These are phyloP conservation scores for Diaporthe velutina DNA, from an alignment of 2,329 filamentous ascomycete species.

Conservation along the genomic window DNA sequence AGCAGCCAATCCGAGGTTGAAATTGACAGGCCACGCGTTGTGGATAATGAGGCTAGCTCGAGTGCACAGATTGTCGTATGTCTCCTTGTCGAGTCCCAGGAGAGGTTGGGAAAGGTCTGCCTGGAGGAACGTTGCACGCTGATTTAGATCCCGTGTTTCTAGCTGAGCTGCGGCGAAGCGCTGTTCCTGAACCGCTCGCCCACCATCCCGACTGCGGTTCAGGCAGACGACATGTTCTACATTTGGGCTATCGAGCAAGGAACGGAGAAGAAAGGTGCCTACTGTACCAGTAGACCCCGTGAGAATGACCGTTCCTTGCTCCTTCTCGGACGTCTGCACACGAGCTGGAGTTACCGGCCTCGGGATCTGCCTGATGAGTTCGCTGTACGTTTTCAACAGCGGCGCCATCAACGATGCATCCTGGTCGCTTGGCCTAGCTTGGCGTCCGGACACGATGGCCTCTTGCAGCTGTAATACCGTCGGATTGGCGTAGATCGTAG, in stretches of 20 bases:
- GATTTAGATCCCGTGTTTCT: background rate
- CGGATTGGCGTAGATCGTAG: background rate
- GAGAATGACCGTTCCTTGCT: background rate
- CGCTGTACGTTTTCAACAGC: background rate
- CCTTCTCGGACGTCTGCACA: background rate
- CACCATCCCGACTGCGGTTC: conserved; percentile 24
- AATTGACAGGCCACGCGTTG: conserved; percentile 1
- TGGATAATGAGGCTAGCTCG: background rate
- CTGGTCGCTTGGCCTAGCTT: background rate
- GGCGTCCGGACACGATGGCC: background rate
- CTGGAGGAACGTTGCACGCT: conserved; percentile 39
- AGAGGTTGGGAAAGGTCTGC: background rate
- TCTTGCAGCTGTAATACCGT: background rate
- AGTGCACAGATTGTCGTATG: background rate
- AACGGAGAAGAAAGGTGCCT: conserved; percentile 10
- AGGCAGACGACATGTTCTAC: conserved; percentile 1
- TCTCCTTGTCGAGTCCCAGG: background rate
- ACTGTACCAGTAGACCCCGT: conserved; percentile 48
- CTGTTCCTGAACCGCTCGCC: background rate
- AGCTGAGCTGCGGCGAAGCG: background rate
- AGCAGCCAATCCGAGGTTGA: background rate
- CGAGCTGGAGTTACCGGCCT: background rate
- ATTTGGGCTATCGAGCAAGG: background rate
- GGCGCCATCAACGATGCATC: background rate
- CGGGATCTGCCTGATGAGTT: background rate